phyloP scores from a whole-genome alignment of 192 early-diverging fungal genomes.

The Coemansia sp. region DNA sequence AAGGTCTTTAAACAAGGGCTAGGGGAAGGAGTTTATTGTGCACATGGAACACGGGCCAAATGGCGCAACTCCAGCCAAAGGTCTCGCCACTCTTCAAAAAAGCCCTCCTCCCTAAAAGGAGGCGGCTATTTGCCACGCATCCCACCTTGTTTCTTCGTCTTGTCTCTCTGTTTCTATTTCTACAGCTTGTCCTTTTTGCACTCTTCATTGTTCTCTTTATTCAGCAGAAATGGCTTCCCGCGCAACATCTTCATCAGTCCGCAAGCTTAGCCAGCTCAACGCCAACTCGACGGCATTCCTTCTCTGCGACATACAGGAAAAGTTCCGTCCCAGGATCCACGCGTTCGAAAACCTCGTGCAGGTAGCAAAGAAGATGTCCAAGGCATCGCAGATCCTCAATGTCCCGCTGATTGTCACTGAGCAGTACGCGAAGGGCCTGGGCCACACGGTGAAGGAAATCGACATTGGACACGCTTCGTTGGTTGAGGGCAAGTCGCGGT shows the following conservation, averaged over 20 bases:
- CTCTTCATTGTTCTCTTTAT: neutral
- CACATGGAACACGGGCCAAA: too few species aligned
- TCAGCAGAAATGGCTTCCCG: conserved; percentile 20
- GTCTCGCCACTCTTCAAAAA: too few species aligned
- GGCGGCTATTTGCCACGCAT: too few species aligned
- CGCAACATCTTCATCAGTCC: conserved; percentile 21
- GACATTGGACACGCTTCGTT: conserved; percentile 65
- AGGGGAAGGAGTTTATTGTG: too few species aligned
- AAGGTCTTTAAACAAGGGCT: too few species aligned
- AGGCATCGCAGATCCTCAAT: conserved; percentile 70
- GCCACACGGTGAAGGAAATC: conserved; percentile 76
- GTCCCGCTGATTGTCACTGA: conserved; percentile 92
- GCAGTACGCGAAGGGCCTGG: conserved; percentile 75
- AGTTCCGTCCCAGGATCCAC: conserved; percentile 76
- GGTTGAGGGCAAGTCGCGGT: conserved; percentile 77
- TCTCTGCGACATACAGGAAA: conserved; percentile 93
- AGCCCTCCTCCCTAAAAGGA: too few species aligned
- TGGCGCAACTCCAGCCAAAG: too few species aligned
- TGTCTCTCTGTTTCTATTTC: neutral
- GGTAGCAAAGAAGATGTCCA: conserved; percentile 86
- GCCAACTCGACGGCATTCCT: conserved; percentile 78
- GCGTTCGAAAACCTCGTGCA: conserved; percentile 79
- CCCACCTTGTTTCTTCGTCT: too few species aligned
- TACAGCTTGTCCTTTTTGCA: neutral
- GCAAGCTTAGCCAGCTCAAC: conserved; percentile 59